Base-by-base conservation (phyloP, 495 filamentous ascomycete species). In the Lasiosphaeriaceae sp. region DNA sequence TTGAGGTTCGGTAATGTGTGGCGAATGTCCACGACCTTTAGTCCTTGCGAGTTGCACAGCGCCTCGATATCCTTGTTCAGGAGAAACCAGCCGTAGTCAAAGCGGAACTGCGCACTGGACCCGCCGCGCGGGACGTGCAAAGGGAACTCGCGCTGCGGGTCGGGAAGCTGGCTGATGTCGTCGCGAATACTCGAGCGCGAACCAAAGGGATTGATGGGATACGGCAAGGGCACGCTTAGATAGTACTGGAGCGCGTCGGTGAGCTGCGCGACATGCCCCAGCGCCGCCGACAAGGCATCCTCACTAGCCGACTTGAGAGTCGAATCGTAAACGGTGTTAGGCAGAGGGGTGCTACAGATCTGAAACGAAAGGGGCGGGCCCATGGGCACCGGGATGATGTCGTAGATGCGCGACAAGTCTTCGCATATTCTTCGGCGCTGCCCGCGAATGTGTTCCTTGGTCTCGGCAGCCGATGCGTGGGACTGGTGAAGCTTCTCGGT, bases 41-140 rank as follows among this genome's bases (percentile, higher is more conserved):
- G 68, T 0, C 87, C 89, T 55, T 88, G 83, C n/a, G 81, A 77
- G 55, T 78, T 82, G 58, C 91, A 88, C 26, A 98, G 76, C 41
- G 89, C 80, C 72, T 98, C 93, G 46, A 98, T 90, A 63, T 97
- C 79, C 65, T 96, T 93, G 71, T 97, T 97, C 3, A 98, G 77
- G 11, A 97, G 72, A 61, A 97, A 98, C 59, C 96, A 91, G 5
- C 79, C 94, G 74, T 97, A 98, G 59, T 97, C 93, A 66, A 97
- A 96, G 11, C 92, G 83, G 64, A 89, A 96, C 26, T 86, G 80
- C 2, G 92, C 84, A 12, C 83, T 85, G 1, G 71, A 75, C 14
- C 77, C 76, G 17, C 86, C 84, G 55, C 89, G 87, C 11, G 71
- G 70, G 34, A 87, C 79, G 68, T 89, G 90, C 0, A 98, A 79